Evolutionary conservation across 2,329 filamentous ascomycete species (phyloP), one percentile per base, ranked within the genome.

Genomic region (Xylariaceae sp.): DNA sequence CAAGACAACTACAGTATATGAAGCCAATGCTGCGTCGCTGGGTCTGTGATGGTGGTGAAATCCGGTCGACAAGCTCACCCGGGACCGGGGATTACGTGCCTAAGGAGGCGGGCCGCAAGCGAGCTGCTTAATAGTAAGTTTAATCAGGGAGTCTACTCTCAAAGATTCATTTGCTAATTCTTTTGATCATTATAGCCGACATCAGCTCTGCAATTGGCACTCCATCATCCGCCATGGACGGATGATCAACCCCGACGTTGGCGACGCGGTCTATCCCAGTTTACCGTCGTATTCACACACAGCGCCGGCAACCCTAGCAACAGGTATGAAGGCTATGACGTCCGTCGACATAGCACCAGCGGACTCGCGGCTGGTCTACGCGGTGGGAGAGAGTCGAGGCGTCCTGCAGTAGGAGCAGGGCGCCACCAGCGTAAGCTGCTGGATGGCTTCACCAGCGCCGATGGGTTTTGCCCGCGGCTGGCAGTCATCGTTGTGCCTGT

Each of bases 211-310:
- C 2, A 96, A 95, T 64, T 96, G 91, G 91, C 91, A 96, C 70
- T 88, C 86, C 63, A 96, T 96, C 63, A 83, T 96, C 59, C 83
- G 91, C 34, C 83, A 87, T 56, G 91, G 91, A 0, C 74, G 96
- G 19, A 19, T 19, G 19, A 19, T 19, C 4, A 82, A 95, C 67
- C 96, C 85, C 71, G 80, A 82, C 3, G 64, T 0, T 90, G 89
- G n/a, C 9, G 19, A 19, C 30, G 43, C 64, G 66, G 70, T 8
- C 3, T 7, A 19, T 6, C 12, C 1, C 9, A 19, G 19, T 19
- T 19, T 19, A 19, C 19, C 19, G 19, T 19, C 19, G 12, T 48
- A 12, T 4, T 31, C 41, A 11, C 41, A 30, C 53, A 46, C 62
- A 35, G 58, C 26, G 59, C 56, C 31, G 48, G 56, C 31, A 51